phyloP scores from a whole-genome alignment of 1,284 basidiomycete species.

The Peniophora sp. region DNA sequence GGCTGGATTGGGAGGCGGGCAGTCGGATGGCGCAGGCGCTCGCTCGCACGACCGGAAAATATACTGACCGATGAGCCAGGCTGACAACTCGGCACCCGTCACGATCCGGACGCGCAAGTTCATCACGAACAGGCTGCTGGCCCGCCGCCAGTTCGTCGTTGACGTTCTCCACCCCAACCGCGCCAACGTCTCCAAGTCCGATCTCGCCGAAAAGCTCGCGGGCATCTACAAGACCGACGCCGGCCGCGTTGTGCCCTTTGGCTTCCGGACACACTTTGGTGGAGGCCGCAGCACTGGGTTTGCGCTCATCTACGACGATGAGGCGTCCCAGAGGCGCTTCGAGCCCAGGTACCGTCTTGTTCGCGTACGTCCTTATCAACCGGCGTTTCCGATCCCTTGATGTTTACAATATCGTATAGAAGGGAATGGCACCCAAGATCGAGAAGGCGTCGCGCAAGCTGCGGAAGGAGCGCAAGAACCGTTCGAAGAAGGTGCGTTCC shows the following conservation, averaged over 20 bases:
- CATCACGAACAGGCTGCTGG: constrained; percentile 97
- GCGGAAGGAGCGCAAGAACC: constrained; percentile 99
- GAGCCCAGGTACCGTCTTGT: constrained; percentile 96
- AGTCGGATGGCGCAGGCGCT: constrained; percentile 21
- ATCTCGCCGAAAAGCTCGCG: constrained; percentile 92
- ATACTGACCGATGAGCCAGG: constrained; percentile 9
- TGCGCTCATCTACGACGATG: constrained; percentile 96
- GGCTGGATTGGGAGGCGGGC: constrained; percentile 25
- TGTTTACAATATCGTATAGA: constrained; percentile 35
- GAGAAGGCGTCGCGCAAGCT: constrained; percentile 95
- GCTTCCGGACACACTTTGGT: constrained; percentile 92
- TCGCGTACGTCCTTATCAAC: constrained; percentile 58
- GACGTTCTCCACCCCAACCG: constrained; percentile 96
- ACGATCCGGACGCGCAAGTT: constrained; percentile 99
- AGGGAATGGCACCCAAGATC: constrained; percentile 78
- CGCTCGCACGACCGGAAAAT: constrained; percentile 9
- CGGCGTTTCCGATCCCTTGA: constrained; percentile 5
- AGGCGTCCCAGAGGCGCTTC: constrained; percentile 91
- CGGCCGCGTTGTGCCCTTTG: constrained; percentile 69
- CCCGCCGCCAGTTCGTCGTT: constrained; percentile 88
- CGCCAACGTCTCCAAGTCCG: constrained; percentile 89
- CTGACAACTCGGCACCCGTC: constrained; percentile 86
- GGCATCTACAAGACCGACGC: constrained; percentile 75
- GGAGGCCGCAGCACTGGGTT: constrained; percentile 98
- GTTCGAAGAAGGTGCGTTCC: constrained; percentile 83